Base-by-base conservation (phyloP, 306 rosid species). In the Prunus persica region DNA sequence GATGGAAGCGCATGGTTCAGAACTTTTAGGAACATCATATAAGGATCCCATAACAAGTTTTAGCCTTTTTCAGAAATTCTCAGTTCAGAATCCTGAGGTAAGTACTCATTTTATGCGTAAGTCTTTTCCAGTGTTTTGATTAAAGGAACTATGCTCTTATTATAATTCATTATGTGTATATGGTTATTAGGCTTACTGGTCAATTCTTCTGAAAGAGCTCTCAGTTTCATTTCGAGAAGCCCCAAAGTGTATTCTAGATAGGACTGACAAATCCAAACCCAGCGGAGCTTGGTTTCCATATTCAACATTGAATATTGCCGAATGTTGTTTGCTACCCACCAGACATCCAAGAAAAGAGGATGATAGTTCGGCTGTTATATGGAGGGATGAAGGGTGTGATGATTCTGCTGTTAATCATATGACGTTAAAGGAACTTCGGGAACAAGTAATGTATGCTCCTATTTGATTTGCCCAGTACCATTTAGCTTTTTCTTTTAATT, bases 371-470 rank as follows among this genome's bases (percentile, higher is more conserved):
- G 97, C 98, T 72, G 76, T 93, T n/a, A 84, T 91, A 6, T 93
- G 96, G 96, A 89, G 92, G 78, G 91, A 81, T 76, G 97, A 93
- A 80, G 97, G 93, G 11, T 74, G 43, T 69, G 90, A 91, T 72
- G 80, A 88, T 72, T 80, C 96, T 5, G 14, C 63, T 56, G 79
- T 91, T 18, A 89, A 86, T 52, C 72, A 15, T 8, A 38, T 89
- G 85, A 88, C 97, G 6, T 82, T 91, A 46, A 88, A 82, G 77
- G 92, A 91, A 85, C 85, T 91, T 58, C 89, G 91, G 18, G 87
- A 88, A 41, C 91, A 81, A 88, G 96, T 88, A 76, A 91, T 86
- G 93, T 91, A 88, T 72, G 96, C 74, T 72, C 85, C 65, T 51
- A 61, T 68, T 68, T 51, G 1, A 12, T 62, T 27, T 28, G 9